Conservation (phyloP, 1,284 basidiomycete genomes). For the Gymnopus androsaceus region DNA sequence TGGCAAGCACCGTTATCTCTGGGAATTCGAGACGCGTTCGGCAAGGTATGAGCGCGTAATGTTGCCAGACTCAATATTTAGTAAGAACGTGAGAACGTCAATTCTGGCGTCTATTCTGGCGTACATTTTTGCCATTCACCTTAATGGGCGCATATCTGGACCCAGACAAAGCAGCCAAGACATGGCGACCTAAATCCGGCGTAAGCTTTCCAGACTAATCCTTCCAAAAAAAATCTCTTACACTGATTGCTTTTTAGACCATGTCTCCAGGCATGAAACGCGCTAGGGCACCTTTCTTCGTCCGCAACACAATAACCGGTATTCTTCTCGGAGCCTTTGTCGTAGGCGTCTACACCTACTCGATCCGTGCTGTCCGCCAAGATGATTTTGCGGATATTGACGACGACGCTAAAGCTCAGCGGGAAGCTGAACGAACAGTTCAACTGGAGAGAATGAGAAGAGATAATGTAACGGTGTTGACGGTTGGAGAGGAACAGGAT, state of each 20-base stretch:
- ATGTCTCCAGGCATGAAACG: slow-evolving; percentile 88
- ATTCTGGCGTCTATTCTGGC: no score
- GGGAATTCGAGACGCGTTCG: no score
- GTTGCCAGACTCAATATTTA: no score
- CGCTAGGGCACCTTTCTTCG: slow-evolving; percentile 81
- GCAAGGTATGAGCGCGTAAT: no score
- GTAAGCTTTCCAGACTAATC: slow-evolving; percentile 27
- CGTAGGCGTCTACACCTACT: slow-evolving; percentile 88
- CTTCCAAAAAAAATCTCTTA: no score
- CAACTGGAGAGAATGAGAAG: slow-evolving; percentile 20
- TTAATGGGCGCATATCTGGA: slow-evolving; percentile 37
- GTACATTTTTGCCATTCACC: no score
- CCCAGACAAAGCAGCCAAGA: slow-evolving; percentile 36
- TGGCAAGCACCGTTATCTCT: no score
- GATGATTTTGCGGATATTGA: slow-evolving; percentile 88
- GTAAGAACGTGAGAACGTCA: no score
- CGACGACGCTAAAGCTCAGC: slow-evolving; percentile 66
- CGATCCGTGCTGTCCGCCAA: slow-evolving; percentile 91
- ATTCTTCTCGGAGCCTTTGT: slow-evolving; percentile 73
- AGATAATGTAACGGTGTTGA: slow-evolving; percentile 23
- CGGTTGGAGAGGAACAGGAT: slow-evolving; percentile 30
- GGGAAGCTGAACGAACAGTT: slow-evolving; percentile 32
- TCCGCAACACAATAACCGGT: slow-evolving; percentile 83
- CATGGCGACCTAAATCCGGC: slow-evolving; percentile 43
- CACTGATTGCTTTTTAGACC: slow-evolving; percentile 42